Conservation (phyloP, 805 yeast species). For the Pichia thaimueangensis region DNA sequence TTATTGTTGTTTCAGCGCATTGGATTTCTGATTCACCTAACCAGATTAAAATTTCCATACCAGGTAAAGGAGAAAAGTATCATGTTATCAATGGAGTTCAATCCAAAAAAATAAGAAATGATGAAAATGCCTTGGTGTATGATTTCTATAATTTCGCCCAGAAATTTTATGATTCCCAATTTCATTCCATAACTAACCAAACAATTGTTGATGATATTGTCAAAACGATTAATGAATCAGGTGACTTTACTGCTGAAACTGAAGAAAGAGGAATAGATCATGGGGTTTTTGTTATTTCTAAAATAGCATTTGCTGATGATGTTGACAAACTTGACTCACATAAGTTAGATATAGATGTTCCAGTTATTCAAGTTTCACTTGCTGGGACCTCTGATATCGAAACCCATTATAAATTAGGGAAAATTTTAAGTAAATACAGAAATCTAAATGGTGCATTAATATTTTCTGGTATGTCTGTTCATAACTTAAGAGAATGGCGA, state of each 20-base stretch:
- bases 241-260: conserved; percentile 36
- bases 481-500: conserved; percentile 54
- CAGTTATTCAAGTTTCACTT: conserved; percentile 47
- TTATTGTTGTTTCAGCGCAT: conserved; percentile 69
- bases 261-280: conserved; percentile 70
- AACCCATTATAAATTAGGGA: conserved; percentile 48
- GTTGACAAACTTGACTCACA: conserved; percentile 13
- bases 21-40: conserved; percentile 51
- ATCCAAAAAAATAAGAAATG: conserved; percentile 17
- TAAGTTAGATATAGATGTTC: conserved; percentile 27
- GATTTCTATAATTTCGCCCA: conserved; percentile 72
- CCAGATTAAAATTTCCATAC: conserved; percentile 45
- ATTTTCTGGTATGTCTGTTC: conserved; percentile 76
- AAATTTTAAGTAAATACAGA: conserved; percentile 45
- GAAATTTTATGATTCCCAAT: conserved; percentile 55
- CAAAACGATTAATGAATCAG: conserved; percentile 33
- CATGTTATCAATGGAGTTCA: conserved; percentile 12
- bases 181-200: conserved; percentile 43
- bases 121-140: conserved; percentile 55
- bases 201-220: conserved; percentile 40
- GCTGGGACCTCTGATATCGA: conserved; percentile 37
- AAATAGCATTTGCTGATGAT: conserved; percentile 58
- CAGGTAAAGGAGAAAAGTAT: conserved; percentile 23
- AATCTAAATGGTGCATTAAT: conserved; percentile 47
- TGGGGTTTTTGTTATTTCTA: conserved; percentile 78